A percentile compares a stretch with the other conserved stretches of the same genome.
Evolutionary conservation across 2,329 filamentous ascomycete genomes (phyloP).

Genomic region (Fusarium neocosmosporiellum): DNA sequence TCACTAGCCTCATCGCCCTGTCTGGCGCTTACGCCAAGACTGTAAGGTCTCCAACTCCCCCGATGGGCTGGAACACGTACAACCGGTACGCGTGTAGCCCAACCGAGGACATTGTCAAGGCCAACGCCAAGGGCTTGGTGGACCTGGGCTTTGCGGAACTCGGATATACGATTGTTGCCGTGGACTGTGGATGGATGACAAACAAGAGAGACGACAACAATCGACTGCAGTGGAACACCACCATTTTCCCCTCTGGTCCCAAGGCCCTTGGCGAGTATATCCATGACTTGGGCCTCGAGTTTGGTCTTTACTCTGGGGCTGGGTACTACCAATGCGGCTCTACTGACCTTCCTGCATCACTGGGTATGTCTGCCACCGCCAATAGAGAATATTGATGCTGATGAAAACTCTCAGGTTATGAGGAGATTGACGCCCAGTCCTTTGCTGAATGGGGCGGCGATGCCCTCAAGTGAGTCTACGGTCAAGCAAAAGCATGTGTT

Average conservation of each 20-base stretch:
- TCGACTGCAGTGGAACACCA: conserved; percentile 61
- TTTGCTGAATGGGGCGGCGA: conserved; percentile 60
- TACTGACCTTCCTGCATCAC: conserved; percentile 54
- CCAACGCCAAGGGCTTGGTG: conserved; percentile 64
- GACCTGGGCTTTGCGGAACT: conserved; percentile 61
- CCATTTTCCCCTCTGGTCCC: conserved; percentile 62
- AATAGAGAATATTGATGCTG: fast-evolving
- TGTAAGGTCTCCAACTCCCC: conserved; percentile 49
- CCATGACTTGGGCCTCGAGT: conserved; percentile 60
- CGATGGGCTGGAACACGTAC: conserved; percentile 69
- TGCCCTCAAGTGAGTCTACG: conserved; percentile 59
- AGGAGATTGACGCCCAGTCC: conserved; percentile 54
- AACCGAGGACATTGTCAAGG: conserved; percentile 38
- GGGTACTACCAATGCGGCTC: conserved; percentile 59
- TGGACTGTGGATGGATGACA: conserved; percentile 69
- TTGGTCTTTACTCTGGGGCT: conserved; percentile 66
- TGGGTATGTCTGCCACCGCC: conserved; percentile 47
- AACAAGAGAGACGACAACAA: conserved; percentile 54
- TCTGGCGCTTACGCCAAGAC: conserved; percentile 12
- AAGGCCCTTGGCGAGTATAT: conserved; percentile 61
- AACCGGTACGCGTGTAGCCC: conserved; percentile 54
- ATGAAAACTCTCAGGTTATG: conserved; percentile 46
- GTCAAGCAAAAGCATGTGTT: fast-evolving
- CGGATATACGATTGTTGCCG: conserved; percentile 67
- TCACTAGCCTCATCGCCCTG: conserved; percentile 12